Base-by-base conservation (phyloP, 306 rosid genomes). In the Cicer bijugum region DNA sequence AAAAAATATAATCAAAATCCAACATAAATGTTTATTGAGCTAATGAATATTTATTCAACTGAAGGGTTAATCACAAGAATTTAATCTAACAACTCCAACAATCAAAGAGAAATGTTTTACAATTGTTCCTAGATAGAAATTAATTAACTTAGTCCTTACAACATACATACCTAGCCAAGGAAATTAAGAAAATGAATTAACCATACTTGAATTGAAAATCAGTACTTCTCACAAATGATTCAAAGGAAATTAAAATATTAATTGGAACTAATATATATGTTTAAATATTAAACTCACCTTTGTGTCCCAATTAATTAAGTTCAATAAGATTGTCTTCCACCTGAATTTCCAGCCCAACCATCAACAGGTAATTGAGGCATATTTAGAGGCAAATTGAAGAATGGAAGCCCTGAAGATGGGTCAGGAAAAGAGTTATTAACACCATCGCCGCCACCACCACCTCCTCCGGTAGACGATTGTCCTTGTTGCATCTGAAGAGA, bases 311-410 rank as follows among this genome's bases (percentile, higher is more conserved):
- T 58, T 62, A 55, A 74, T 58, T 62, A 55, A 74, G 66, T 12
- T 79, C 82, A 88, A 70, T 80, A 92, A 12, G 89, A 78, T 52
- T 78, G 84, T 33, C 97, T 80, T 44, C 92, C 97, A 0, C 86
- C 84, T 2, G 95, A 81, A 75, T 90, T 90, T 55, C 91, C 93
- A 37, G 78, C 77, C 97, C 97, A 93, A 23, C 89, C 87, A 57
- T 93, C 92, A 23, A 77, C 86, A 3, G 90, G 84, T 28, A 93
- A 74, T 71, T 91, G 96, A 75, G 91, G 79, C 92, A 87, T 92
- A 73, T 83, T 88, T 57, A 88, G 23, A 4, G 98, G 98, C 43
- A 93, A 77, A 71, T 91, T 91, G 77, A 89, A 88, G 89, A 93
- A 93, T 1, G 94, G 97, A 9, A 91, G 85, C 50, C 97, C 94